Conservation (phyloP, 108 stramenopile species). For the Nitzschia palea region DNA sequence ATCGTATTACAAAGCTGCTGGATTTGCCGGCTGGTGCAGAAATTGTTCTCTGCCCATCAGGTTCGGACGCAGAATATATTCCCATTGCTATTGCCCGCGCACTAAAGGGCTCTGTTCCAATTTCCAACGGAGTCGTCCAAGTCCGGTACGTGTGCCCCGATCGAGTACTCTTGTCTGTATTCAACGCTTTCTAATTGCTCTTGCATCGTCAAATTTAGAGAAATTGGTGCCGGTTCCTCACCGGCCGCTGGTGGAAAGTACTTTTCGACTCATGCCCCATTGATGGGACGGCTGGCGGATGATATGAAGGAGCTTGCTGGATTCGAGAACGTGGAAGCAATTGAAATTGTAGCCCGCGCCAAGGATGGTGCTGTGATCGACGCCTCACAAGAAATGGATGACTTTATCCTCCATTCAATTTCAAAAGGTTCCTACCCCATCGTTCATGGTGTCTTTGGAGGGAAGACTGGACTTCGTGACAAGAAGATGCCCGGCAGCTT, state of each 20-base stretch:
- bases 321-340: conserved; percentile 50
- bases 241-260: conserved; percentile 57
- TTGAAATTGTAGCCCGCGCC: conserved; percentile 47
- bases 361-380: conserved; percentile 47
- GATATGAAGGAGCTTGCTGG: conserved; percentile 40
- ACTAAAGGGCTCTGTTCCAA: conserved; percentile 38
- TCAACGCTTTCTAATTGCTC: background rate
- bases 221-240: conserved; percentile 63
- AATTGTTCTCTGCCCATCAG: conserved; percentile 58
- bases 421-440: conserved; percentile 51
- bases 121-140: conserved; percentile 59
- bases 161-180: background rate
- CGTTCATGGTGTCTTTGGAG: conserved; percentile 73
- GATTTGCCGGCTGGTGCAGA: conserved; percentile 57
- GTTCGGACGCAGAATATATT: conserved; percentile 74
- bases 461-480: conserved; percentile 72
- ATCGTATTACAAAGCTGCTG: conserved; percentile 39
- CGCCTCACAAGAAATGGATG: conserved; percentile 50
- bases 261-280: conserved; percentile 68
- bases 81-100: conserved; percentile 66
- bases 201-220: background rate
- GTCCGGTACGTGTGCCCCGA: conserved; percentile 14
- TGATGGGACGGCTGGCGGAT: conserved; percentile 49
- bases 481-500: conserved; percentile 53
- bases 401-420: conserved; percentile 16